phyloP scores from a whole-genome alignment of 2,329 filamentous ascomycete genomes.

The Neopestalotiopsis clavispora region DNA sequence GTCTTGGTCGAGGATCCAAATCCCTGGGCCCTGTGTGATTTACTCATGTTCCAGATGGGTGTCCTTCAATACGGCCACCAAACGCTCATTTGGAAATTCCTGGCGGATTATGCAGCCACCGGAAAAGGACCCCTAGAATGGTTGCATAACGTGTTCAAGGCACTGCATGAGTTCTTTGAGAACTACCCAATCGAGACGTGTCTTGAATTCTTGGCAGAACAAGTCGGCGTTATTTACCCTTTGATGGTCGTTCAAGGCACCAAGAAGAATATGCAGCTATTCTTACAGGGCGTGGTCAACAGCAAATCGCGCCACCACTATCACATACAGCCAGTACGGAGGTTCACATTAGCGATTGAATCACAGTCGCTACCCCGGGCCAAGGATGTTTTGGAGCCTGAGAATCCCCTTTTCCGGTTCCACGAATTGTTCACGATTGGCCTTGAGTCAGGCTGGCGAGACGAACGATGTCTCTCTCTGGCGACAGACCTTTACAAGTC shows the following conservation, averaged over 20 bases:
- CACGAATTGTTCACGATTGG: constrained; percentile 12
- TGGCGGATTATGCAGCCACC: constrained; percentile 7
- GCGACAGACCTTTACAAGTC: constrained; percentile 9
- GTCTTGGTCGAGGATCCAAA: constrained; percentile 8
- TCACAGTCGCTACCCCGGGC: background rate
- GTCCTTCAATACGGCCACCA: constrained; percentile 13
- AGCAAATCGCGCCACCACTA: constrained; percentile 13
- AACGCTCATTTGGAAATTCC: constrained; percentile 15
- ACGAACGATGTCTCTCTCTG: background rate
- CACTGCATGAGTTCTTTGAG: constrained; percentile 13
- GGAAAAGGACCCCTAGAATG: constrained; percentile 1
- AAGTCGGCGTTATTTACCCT: constrained; percentile 7
- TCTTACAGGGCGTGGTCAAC: constrained; percentile 13
- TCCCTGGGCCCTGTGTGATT: constrained; percentile 11
- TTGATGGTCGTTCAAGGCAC: constrained; percentile 10
- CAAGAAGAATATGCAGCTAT: background rate
- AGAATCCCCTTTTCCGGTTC: constrained; percentile 10
- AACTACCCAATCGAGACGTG: constrained; percentile 10
- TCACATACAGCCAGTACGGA: background rate
- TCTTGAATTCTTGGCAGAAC: constrained; percentile 7
- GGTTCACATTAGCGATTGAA: constrained; percentile 6
- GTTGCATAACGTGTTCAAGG: constrained; percentile 3
- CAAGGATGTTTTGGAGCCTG: background rate
- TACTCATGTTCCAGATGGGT: constrained; percentile 15
- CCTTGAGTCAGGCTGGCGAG: constrained; percentile 2